A percentile compares a stretch with the other conserved stretches of the same genome.
Conservation (phyloP, 768 basidiomycete genomes). For the Tubosaeta sp. region DNA sequence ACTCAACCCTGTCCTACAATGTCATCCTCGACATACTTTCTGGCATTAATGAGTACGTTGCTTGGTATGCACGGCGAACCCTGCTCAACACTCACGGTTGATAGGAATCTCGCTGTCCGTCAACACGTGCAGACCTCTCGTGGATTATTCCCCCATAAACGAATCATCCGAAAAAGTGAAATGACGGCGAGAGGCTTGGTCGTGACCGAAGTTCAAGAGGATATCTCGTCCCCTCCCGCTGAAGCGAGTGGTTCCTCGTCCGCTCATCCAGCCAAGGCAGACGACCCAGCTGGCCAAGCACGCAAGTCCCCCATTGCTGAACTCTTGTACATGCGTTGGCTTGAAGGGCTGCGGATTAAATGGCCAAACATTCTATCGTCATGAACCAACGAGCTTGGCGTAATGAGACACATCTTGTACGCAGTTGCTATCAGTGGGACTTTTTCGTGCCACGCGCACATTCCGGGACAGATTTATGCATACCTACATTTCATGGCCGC, state of each 20-base stretch:
- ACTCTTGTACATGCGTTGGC: conserved; percentile 94
- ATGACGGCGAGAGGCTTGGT: conserved; percentile 83
- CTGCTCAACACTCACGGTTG: conserved; percentile 2
- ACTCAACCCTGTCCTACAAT: conserved; percentile 82
- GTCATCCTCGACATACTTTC: conserved; percentile 85
- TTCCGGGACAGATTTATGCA: conserved; percentile 1
- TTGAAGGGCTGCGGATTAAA: conserved; percentile 86
- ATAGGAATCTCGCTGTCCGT: conserved; percentile 71
- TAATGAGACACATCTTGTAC: neutral
- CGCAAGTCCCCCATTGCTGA: conserved; percentile 91
- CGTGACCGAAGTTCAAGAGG: conserved; percentile 79
- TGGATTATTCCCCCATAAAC: conserved; percentile 75
- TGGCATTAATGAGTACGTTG: conserved; percentile 84
- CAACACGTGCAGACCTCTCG: conserved; percentile 81
- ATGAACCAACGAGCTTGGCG: conserved; percentile 2
- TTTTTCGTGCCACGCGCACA: neutral
- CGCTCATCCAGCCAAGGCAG: conserved; percentile 28
- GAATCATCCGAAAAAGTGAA: conserved; percentile 73
- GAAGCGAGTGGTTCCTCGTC: conserved; percentile 29
- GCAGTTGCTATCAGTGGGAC: neutral
- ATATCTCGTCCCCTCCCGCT: conserved; percentile 49
- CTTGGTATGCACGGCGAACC: neutral
- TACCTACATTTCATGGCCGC: neutral
- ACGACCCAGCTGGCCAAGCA: conserved; percentile 39
- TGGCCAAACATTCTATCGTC: conserved; percentile 70